These are phyloP conservation scores for Ilyonectria robusta DNA, from an alignment of 2,329 filamentous ascomycete genomes.

Conservation along the genomic window DNA sequence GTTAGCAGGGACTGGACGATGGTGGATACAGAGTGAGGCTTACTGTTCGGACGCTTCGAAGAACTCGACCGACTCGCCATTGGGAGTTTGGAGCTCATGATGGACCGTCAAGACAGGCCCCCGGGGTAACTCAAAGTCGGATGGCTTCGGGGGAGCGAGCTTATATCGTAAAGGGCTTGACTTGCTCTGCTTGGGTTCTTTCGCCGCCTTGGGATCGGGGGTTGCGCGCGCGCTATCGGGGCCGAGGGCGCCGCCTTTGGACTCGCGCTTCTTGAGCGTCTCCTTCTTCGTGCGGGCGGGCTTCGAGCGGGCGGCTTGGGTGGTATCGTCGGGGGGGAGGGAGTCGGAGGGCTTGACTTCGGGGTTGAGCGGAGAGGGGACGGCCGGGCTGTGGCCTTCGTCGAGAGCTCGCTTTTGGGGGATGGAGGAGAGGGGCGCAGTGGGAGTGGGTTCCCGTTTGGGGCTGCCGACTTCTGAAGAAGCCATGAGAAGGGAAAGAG, in stretches of 20 bases:
- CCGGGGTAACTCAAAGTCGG: conserved; percentile 73
- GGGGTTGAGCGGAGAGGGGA: conserved; percentile 83
- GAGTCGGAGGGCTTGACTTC: conserved; percentile 64
- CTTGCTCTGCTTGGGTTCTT: conserved; percentile 59
- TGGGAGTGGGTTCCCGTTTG: conserved; percentile 59
- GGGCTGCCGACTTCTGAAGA: conserved; percentile 54
- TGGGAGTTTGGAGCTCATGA: conserved; percentile 65
- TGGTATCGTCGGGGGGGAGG: conserved; percentile 62
- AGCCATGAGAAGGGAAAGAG: conserved; percentile 48
- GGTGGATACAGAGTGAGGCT: conserved; percentile 46
- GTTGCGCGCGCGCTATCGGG: conserved; percentile 68
- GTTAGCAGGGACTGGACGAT: conserved; percentile 17
- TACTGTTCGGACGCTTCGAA: conserved; percentile 77
- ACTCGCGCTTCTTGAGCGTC: conserved; percentile 77
- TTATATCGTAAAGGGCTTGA: conserved; percentile 72
- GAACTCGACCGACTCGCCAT: conserved; percentile 69
- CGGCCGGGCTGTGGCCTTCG: conserved; percentile 77
- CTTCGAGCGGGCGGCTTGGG: conserved; percentile 52
- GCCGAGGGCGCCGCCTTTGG: conserved; percentile 63
- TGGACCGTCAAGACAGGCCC: conserved; percentile 71
- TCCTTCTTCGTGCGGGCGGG: conserved; percentile 73
- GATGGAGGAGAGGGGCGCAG: conserved; percentile 61
- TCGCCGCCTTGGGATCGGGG: conserved; percentile 66
- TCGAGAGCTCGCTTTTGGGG: conserved; percentile 78
- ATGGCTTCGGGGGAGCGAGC: conserved; percentile 72